Evolutionary conservation across 1,284 basidiomycete genomes (phyloP), one percentile per base, ranked within the genome.

Genomic region (Exsudoporus floridanus): DNA sequence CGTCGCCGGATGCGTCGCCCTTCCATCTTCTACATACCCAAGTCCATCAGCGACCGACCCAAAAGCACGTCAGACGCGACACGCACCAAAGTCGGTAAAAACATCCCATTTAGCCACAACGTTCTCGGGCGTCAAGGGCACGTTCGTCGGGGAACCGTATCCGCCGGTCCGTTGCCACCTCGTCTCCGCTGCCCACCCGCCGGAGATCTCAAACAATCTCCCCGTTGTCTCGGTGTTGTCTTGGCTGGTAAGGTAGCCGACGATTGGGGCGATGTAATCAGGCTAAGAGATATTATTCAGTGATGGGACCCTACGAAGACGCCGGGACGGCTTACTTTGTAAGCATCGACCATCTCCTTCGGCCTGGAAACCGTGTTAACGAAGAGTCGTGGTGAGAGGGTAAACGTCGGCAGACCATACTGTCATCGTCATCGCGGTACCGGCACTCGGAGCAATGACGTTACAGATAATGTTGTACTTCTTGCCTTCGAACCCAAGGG

Each of bases 141-240:
- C 79, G 67, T 87, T 87, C 42, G 86, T 81, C 9, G 92, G 88
- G 84, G 96, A 97, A n/a, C 88, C 84, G 61, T 88, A 71, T 7
- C 96, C 97, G 27, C 87, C 89, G 9, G 93, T 79, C 37, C 94
- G 86, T 74, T 98, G 90, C 95, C 96, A 99, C 58, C 96, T 82
- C 38, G 92, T 87, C 67, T 94, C 86, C 7, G 92, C 92, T 13
- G 90, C 88, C 91, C 94, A 98, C 3, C 96, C 97, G 40, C 92
- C 96, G 19, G 83, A 85, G 38, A 95, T 83, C 73, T 99, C 96
- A 69, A 95, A 96, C 49, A 99, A 70, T 23, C 77, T 76, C 23
- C 91, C 90, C 16, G 89, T 86, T 25, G 86, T 86, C 52, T 88
- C 81, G 28, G 80, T 80, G 64, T 94, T 93, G 49, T 83, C 86